phyloP scores from a whole-genome alignment of 1,284 basidiomycete genomes.

The Schizophyllum commune region DNA sequence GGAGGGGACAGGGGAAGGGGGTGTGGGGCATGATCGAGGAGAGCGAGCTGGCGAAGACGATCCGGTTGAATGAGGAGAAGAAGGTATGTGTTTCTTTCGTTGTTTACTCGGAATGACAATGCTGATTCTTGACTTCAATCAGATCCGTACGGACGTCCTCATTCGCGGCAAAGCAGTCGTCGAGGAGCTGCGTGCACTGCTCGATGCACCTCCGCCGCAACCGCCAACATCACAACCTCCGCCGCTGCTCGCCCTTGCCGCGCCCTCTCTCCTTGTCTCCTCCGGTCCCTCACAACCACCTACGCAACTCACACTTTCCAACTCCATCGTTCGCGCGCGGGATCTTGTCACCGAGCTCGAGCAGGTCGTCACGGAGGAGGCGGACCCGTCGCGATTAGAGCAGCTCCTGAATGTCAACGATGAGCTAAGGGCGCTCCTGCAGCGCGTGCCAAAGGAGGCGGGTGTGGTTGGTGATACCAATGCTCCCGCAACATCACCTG shows the following conservation, averaged over 20 bases:
- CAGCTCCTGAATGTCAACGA: constrained; percentile 71
- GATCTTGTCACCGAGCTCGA: constrained; percentile 52
- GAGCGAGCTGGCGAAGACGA: constrained; percentile 65
- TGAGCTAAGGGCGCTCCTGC: constrained; percentile 46
- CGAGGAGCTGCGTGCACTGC: constrained; percentile 40
- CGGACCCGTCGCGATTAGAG: constrained; percentile 53
- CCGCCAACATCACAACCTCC: constrained; percentile 18
- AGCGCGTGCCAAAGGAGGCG: constrained; percentile 28
- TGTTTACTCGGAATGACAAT: constrained; percentile 1
- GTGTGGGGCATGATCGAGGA: constrained; percentile 79
- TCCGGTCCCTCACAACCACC: not conserved
- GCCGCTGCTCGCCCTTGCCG: constrained; percentile 4
- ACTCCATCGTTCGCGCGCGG: constrained; percentile 40
- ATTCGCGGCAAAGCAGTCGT: constrained; percentile 43
- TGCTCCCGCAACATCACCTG: not conserved
- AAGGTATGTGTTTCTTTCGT: constrained; percentile 33
- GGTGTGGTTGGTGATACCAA: constrained; percentile 2
- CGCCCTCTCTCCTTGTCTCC: constrained; percentile 1
- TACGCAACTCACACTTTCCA: constrained; percentile 39
- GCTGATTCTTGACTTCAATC: no score
- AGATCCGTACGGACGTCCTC: constrained; percentile 45
- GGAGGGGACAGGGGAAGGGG: constrained; percentile 46
- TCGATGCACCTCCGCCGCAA: constrained; percentile 26
- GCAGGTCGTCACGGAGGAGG: constrained; percentile 47
- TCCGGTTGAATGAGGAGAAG: constrained; percentile 52